Conservation (phyloP, 176 grass and related monocot species). For the Guadua angustifolia region DNA sequence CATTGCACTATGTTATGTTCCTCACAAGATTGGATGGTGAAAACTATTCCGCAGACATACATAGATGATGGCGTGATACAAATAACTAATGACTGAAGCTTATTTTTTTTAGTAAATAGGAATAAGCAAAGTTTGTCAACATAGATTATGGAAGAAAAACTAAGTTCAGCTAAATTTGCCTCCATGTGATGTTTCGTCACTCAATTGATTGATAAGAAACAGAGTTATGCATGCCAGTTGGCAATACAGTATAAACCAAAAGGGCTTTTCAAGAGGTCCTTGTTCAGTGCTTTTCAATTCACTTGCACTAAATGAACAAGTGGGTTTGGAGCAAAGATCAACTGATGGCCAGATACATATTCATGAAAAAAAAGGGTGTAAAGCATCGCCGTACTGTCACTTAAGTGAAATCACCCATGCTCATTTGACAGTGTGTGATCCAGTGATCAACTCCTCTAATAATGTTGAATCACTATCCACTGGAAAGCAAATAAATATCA, state of each 20-base stretch:
- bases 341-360: constrained; percentile 12
- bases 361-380: not conserved
- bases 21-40: not conserved
- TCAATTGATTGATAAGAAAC: constrained; percentile 2
- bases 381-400: not conserved
- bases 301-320: constrained; percentile 5
- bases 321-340: not conserved
- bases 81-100: not conserved
- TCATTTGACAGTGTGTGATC: not conserved
- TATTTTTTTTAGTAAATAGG: constrained; percentile 11
- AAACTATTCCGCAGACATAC: not conserved
- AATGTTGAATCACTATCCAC: not conserved
- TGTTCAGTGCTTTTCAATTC: not conserved
- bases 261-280: not conserved
- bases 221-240: not conserved
- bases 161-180: not conserved
- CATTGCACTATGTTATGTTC: constrained; percentile 7
- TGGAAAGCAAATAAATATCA: constrained; percentile 1
- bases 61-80: not conserved
- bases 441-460: not conserved
- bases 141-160: not conserved
- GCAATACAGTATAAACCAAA: constrained; percentile 2
- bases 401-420: not conserved
- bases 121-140: not conserved
- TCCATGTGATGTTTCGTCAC: not conserved